Evolutionary conservation across 805 yeast genomes (phyloP).

Genomic region (Wickerhamiella dianesei): DNA sequence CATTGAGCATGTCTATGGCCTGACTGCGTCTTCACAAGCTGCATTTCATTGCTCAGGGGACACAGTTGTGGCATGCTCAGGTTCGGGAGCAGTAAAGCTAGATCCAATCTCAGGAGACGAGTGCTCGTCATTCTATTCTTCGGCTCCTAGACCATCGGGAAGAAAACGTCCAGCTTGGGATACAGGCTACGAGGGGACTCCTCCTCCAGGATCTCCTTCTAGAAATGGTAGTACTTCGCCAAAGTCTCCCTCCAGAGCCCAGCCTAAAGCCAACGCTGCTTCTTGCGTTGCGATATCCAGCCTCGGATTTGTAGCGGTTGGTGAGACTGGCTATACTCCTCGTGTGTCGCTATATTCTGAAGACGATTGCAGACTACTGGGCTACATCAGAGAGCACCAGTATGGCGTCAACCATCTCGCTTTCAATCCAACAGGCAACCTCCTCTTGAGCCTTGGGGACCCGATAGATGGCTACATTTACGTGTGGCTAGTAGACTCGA

Average conservation of each 20-base stretch:
- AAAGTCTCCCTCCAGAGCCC: not conserved
- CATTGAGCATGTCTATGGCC: not conserved
- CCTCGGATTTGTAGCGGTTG: constrained; percentile 44
- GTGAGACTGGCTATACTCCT: constrained; percentile 60
- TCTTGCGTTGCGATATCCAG: constrained; percentile 49
- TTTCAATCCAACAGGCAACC: constrained; percentile 46
- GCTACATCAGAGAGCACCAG: constrained; percentile 45
- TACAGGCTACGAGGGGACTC: not conserved
- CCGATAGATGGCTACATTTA: constrained; percentile 55
- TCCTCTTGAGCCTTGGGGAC: constrained; percentile 49
- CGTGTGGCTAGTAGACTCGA: constrained; percentile 38
- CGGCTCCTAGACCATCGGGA: not conserved
- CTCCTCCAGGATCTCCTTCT: constrained; percentile 6
- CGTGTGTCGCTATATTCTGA: constrained; percentile 34
- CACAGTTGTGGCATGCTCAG: constrained; percentile 8
- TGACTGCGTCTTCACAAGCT: not conserved
- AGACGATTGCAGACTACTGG: constrained; percentile 32
- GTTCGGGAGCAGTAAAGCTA: constrained; percentile 10
- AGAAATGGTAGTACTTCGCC: not conserved
- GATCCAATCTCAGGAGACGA: not conserved
- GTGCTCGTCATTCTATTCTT: not conserved
- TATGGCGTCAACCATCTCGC: constrained; percentile 45
- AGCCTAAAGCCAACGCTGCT: constrained; percentile 9
- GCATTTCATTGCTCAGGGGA: not conserved
- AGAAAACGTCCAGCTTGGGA: constrained; percentile 1